Conservation (phyloP, 1,284 basidiomycete genomes). For the Boletus mariae region DNA sequence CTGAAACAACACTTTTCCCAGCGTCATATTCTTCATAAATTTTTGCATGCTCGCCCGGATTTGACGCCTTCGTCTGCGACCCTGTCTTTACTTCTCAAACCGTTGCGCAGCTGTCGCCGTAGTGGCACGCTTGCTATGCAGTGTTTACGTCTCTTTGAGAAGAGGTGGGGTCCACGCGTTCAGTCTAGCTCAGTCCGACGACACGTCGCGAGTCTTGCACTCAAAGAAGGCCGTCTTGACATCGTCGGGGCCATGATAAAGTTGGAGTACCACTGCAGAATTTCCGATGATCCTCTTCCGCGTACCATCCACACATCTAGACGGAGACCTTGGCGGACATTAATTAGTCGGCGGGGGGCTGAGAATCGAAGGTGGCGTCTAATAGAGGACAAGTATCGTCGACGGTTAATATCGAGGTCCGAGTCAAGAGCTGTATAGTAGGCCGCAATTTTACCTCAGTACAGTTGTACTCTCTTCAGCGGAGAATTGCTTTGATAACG, state of each 20-base stretch:
- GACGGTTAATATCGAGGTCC: constrained; percentile 3
- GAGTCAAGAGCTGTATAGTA: background rate
- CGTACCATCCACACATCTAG: constrained; percentile 9
- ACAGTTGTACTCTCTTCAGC: background rate
- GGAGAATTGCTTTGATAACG: background rate
- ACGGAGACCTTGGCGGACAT: constrained; percentile 22
- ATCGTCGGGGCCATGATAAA: constrained; percentile 41
- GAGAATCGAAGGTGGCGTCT: constrained; percentile 32
- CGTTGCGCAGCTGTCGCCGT: constrained; percentile 42
- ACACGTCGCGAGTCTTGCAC: constrained; percentile 51
- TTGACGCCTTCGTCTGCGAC: constrained; percentile 61
- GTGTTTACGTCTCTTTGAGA: constrained; percentile 43
- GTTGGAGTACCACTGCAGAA: constrained; percentile 16
- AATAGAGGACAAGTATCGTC: constrained; percentile 24
- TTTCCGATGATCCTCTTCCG: constrained; percentile 4
- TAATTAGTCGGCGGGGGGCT: constrained; percentile 23
- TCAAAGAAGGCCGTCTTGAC: constrained; percentile 57
- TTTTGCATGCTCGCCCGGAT: constrained; percentile 45
- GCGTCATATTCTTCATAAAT: constrained; percentile 38
- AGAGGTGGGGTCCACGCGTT: constrained; percentile 51
- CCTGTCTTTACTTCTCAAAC: constrained; percentile 53
- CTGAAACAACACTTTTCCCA: constrained; percentile 34
- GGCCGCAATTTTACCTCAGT: background rate
- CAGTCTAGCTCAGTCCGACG: constrained; percentile 57
- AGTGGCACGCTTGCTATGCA: constrained; percentile 52